Evolutionary conservation across 352 stramenopile species (phyloP).

Genomic region (Phytophthora kernoviae): DNA sequence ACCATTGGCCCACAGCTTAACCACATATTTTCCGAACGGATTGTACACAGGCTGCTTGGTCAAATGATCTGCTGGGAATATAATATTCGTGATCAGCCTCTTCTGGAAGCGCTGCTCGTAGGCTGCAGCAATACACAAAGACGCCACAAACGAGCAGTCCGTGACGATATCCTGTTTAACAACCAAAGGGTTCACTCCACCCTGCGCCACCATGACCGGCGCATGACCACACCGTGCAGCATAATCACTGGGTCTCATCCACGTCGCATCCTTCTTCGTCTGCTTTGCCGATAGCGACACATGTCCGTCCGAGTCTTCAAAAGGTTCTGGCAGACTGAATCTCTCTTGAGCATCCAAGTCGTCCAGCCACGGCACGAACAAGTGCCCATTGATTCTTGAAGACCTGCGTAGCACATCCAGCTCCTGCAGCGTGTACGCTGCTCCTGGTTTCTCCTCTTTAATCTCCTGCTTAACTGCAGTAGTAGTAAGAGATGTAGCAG

Average conservation of each 20-base stretch:
- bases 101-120: conserved; percentile 93
- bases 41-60: conserved; percentile 85
- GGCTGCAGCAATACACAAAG: conserved; percentile 90
- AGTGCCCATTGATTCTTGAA: conserved; percentile 81
- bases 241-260: conserved; percentile 76
- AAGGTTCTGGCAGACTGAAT: conserved; percentile 54
- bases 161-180: conserved; percentile 92
- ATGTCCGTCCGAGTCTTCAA: conserved; percentile 72
- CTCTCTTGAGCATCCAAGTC: conserved; percentile 63
- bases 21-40: conserved; percentile 95
- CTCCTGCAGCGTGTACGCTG: conserved; percentile 64
- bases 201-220: conserved; percentile 70
- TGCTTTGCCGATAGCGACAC: conserved; percentile 77
- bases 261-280: conserved; percentile 55
- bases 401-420: conserved; percentile 81
- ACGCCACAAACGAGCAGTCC: conserved; percentile 94
- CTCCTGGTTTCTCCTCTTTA: conserved; percentile 15
- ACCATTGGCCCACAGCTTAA: conserved; percentile 97
- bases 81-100: conserved; percentile 93
- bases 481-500: not conserved
- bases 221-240: conserved; percentile 42
- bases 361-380: conserved; percentile 86
- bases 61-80: conserved; percentile 91
- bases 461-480: not conserved
- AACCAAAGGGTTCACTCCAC: conserved; percentile 67